Evolutionary conservation across 1,139 yeast genomes (phyloP).

Genomic region (Scheffersomyces titani): DNA sequence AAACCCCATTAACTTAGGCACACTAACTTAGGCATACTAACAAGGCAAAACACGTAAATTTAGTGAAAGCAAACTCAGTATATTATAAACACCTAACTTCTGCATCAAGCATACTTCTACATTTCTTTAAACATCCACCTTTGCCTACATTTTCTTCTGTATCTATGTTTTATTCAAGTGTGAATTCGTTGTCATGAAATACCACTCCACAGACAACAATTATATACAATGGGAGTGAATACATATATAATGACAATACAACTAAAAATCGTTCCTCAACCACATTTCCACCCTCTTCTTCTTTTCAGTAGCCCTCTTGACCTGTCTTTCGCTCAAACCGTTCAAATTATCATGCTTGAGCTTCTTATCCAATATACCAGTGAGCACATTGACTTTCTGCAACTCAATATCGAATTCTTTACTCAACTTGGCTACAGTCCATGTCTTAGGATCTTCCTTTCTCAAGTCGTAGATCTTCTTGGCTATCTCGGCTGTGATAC

Average conservation of each 20-base stretch:
- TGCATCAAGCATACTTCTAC: neutral
- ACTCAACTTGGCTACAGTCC: constrained; percentile 72
- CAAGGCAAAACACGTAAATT: no score
- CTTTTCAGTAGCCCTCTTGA: constrained; percentile 36
- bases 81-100: no score
- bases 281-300: constrained; percentile 58
- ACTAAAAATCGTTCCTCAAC: constrained; percentile 57
- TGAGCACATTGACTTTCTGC: constrained; percentile 29
- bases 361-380: constrained; percentile 16
- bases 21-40: no score
- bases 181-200: neutral
- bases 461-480: constrained; percentile 64
- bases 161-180: neutral
- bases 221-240: neutral
- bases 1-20: no score
- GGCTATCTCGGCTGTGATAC: constrained; percentile 62
- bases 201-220: neutral
- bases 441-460: constrained; percentile 56
- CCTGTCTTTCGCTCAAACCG: constrained; percentile 31
- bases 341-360: constrained; percentile 14
- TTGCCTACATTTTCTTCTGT: neutral
- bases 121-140: neutral
- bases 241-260: neutral
- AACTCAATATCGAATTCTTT: constrained; percentile 51
- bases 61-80: neutral